Base-by-base conservation (phyloP, 139 green algal species). In the Chlamydomonas asymmetrica region DNA sequence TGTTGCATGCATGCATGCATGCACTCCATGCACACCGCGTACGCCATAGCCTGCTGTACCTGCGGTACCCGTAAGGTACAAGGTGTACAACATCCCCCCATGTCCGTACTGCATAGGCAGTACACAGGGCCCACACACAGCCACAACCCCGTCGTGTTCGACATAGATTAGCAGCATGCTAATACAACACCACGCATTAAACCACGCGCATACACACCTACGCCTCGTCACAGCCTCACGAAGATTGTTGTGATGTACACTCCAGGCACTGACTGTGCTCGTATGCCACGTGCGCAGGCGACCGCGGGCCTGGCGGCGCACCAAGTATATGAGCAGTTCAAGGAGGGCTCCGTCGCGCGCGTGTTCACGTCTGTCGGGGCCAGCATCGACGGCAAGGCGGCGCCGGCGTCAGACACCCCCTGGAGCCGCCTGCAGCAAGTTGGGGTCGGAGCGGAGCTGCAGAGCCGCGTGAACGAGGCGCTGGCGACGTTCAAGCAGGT, bases 401-500 rank as follows among this genome's bases (percentile, higher is more conserved):
- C 56, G 27, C 6, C 38, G 54, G 31, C 54, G 48, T 22, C 29
- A 65, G 9, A 34, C 60, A 16, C 4, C 60, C 25, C 13, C 6
- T 23, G 63, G 23, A n/a, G 18, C 38, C 6, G 22, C 38, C 37
- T 29, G 13, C 38, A 25, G 38, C 39, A 3, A 8, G 6, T 25
- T 34, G 23, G 7, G 20, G 16, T 23, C 20, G 37, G 49, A 37
- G 71, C 59, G 29, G 74, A 87, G 74, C 25, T 87, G 10, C 20
- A 25, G 2, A 82, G 77, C 74, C 49, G 78, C 6, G 40, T 84
- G 56, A 40, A 29, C 6, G 83, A 88, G 49, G 75, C 50, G 1
- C 6, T 85, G 0, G 79, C 75, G 9, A 80, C 78, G 38, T 88
- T 73, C 72, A 43, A 63, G 39, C 73, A 80, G 71, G 71, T 82